These are phyloP conservation scores for Amniculicola lignicola DNA, from an alignment of 495 filamentous ascomycete genomes.

Conservation along the genomic window DNA sequence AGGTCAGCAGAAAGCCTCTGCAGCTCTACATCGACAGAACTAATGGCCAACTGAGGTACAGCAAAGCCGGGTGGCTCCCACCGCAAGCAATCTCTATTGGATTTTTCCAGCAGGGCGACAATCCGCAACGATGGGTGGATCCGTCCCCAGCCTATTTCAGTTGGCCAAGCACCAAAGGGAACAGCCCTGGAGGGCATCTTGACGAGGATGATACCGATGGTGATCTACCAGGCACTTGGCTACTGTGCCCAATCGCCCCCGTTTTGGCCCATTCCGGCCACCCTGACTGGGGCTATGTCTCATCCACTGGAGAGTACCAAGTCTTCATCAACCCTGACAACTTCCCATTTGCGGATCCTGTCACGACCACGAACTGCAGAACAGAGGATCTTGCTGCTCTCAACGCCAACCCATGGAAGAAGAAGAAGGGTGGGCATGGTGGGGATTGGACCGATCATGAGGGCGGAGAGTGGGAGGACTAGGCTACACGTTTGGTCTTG, in stretches of 20 bases:
- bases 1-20: conserved; percentile 21
- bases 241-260: background rate
- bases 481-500: background rate
- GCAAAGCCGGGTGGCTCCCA: conserved; percentile 13
- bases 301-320: conserved; percentile 20
- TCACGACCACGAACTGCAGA: background rate
- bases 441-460: background rate
- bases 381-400: conserved; percentile 3
- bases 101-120: conserved; percentile 19
- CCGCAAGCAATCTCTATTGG: conserved; percentile 9
- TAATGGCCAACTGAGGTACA: conserved; percentile 13
- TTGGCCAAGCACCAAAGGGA: conserved; percentile 18
- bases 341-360: background rate
- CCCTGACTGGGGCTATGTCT: no score
- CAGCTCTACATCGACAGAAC: conserved; percentile 17
- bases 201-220: no score
- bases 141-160: conserved; percentile 5
- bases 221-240: background rate
- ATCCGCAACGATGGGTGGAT: conserved; percentile 4
- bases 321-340: conserved; percentile 13
- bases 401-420: conserved; percentile 20
- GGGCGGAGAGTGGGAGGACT: background rate
- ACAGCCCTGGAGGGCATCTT: no score
- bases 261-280: no score
- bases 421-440: background rate